Base-by-base conservation (phyloP, 257 asterid species). In the Ligustrum vulgare region DNA sequence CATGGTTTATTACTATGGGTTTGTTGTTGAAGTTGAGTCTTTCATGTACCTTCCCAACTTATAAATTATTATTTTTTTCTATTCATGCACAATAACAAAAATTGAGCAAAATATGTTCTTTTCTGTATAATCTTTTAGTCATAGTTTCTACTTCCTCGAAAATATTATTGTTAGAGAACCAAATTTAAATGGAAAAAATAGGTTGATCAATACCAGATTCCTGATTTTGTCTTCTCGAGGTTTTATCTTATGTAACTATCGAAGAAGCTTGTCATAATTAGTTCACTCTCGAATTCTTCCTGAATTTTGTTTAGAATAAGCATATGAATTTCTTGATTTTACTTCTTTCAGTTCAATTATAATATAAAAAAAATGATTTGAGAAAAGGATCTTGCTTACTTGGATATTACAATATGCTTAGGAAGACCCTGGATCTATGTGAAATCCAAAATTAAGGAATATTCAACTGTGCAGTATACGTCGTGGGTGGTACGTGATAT, bases 1-100 rank as follows among this genome's bases (percentile, higher is more conserved):
- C 90, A 91, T 95, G 99, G 9, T 95, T n/a, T n/a, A n/a, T 54
- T 95, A 93, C 86, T 93, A 87, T 51, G 99, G 98, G 3, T 72
- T 93, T 36, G 92, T 88, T 67, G 69, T 95, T 28, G 99, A 95
- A 65, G 94, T 98, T 95, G 80, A 89, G 96, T 82, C 63, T n/a
- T 79, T 49, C 0, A 45, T 43, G 4, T 41, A 28, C 69, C 73
- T 54, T 75, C 35, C 67, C 35, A 20, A 23, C 72, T 76, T 58
- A 9, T 69, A 67, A 32, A 36, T 35, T 10, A 47, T n/a, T n/a
- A n/a, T n/a, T 62, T 33, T 47, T 12, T 70, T 9, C 35, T 69
- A 43, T 23, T 70, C 15, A 39, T 67, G 45, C 56, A 71, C 63
- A 35, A 45, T 67, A 32, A 12, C 6, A 13, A 8, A 56, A 7